Evolutionary conservation across 768 basidiomycete species (phyloP).

Genomic region (Lentinula lateritia): DNA sequence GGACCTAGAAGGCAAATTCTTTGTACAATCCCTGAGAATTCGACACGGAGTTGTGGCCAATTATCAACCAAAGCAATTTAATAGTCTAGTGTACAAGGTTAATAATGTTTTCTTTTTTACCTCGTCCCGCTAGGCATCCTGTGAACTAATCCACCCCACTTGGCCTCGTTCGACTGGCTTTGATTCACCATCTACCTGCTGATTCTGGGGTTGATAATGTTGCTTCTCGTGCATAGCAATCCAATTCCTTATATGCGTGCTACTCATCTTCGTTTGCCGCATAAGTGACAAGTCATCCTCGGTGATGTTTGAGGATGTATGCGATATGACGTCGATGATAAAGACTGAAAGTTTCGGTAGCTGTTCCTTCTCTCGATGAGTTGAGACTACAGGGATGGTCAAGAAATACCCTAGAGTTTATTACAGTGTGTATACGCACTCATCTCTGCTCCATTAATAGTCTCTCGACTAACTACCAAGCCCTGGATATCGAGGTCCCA

Average conservation of each 20-base stretch:
- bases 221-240: constrained; percentile 39
- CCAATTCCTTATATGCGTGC: constrained; percentile 89
- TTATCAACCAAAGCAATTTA: too few relatives aligned
- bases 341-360: constrained; percentile 62
- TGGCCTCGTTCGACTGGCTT: constrained; percentile 1
- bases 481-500: constrained; percentile 87
- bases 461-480: constrained; percentile 89
- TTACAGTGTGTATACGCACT: constrained; percentile 42
- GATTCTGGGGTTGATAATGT: not conserved
- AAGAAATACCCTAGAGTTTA: not conserved
- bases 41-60: too few relatives aligned
- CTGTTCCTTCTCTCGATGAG: constrained; percentile 45
- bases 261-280: constrained; percentile 87
- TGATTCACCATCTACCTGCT: constrained; percentile 9
- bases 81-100: not conserved
- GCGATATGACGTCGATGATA: constrained; percentile 87
- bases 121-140: not conserved
- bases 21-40: too few relatives aligned
- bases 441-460: constrained; percentile 64
- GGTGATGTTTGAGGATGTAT: constrained; percentile 52
- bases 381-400: constrained; percentile 46
- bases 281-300: constrained; percentile 63
- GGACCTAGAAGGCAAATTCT: too few relatives aligned
- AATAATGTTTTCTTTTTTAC: not conserved
- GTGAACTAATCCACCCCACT: not conserved